Evolutionary conservation across 2,329 filamentous ascomycete species (phyloP).

Genomic region (Cercospora citrullina): DNA sequence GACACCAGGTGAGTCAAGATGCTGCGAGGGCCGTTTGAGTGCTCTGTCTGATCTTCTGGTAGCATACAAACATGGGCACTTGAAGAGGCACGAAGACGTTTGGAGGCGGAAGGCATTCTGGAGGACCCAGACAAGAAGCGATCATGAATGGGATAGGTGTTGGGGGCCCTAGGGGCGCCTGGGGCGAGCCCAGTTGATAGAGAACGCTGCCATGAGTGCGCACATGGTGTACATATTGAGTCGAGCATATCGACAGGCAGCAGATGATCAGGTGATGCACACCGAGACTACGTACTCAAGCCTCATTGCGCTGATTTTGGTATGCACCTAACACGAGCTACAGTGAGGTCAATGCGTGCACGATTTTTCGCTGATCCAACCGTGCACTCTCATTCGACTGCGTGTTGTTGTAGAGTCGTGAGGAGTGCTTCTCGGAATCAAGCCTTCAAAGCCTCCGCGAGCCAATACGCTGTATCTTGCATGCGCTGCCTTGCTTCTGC

Average conservation of each 20-base stretch:
- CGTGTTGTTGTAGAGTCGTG: background rate
- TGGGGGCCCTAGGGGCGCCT: background rate
- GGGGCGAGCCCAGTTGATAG: background rate
- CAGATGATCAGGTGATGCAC: constrained; percentile 16
- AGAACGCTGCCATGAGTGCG: background rate
- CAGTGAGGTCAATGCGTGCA: background rate
- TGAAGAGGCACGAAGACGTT: constrained; percentile 89
- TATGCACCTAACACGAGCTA: background rate
- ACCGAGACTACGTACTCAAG: background rate
- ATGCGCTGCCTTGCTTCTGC: constrained; percentile 25
- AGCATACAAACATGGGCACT: constrained; percentile 99
- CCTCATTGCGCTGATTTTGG: background rate
- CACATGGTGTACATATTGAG: constrained; percentile 21
- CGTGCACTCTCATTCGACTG: background rate
- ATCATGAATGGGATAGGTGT: constrained; percentile 4
- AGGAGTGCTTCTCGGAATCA: background rate
- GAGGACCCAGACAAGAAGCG: constrained; percentile 64
- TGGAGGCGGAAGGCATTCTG: constrained; percentile 94
- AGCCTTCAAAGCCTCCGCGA: constrained; percentile 11
- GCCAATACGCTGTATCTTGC: constrained; percentile 26
- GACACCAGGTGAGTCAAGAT: constrained; percentile 80
- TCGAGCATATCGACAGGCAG: constrained; percentile 16
- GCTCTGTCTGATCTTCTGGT: constrained; percentile 19
- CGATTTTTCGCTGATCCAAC: background rate
- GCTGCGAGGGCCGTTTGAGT: background rate